Evolutionary conservation across 2,329 filamentous ascomycete species (phyloP), one percentile per base, ranked within the genome.

Genomic region (Fusarium sp.): DNA sequence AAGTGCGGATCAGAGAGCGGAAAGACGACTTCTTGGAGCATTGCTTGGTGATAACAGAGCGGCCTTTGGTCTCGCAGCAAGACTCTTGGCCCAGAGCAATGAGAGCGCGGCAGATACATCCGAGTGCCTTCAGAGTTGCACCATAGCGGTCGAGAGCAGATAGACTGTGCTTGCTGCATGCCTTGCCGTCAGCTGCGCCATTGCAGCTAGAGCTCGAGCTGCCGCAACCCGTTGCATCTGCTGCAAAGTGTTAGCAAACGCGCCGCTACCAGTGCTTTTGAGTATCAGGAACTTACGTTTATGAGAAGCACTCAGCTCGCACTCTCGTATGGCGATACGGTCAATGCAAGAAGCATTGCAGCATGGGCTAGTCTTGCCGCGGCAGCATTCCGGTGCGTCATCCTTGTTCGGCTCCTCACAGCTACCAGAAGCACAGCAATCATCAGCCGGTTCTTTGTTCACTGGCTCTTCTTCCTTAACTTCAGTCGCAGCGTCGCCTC

Each of bases 71-170:
- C 28, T 78, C 73, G 61, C 87, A 89, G 80, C 87, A 89, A 0
- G 86, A 83, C 69, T 89, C 86, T 62, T 87, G 82, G 0, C 87
- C 87, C 23, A 88, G 80, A 13, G 86, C 84, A 33, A 89, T 67
- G 21, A 89, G 82, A 25, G 86, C 83, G 23, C 87, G 84, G 65
- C 88, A 89, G 68, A 89, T 86, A 75, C 87, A 89, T 7, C 87
- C 87, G 2, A 89, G 77, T 9, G 86, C 84, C 49, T 84, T 77
- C 4, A 89, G 82, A 19, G 74, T 85, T 6, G 81, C 80, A 2
- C 80, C 81, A 60, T 88, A 88, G 21, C 77, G 80, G 30, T 82
- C 77, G 33, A 79, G 81, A 5, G 81, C 77, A 11, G 80, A 80
- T 16, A 73, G 77, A 2, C 67, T 64, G 66, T 88, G 86, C 10